Percentiles rank a stretch among this genome's conserved stretches.
Evolutionary conservation across 352 stramenopile genomes (phyloP).

Genomic region (Globisporangium camurandrum): DNA sequence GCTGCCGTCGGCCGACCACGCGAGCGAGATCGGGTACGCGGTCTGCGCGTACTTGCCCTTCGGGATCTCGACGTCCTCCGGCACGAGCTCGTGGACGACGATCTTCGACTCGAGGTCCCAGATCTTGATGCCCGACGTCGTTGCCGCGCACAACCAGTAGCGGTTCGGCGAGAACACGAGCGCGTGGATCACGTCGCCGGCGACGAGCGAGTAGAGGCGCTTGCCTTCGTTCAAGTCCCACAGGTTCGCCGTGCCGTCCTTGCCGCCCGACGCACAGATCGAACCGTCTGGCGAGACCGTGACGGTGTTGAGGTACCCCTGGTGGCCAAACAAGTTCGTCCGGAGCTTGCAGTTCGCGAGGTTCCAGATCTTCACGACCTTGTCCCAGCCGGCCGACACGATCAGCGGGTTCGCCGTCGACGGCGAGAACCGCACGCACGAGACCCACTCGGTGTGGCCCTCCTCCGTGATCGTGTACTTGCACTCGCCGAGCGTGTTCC

Average conservation of each 20-base stretch:
- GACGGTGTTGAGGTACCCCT: slow-evolving; percentile 99
- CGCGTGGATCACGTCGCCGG: slow-evolving; percentile 94
- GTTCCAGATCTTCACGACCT: slow-evolving; percentile 99
- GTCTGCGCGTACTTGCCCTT: slow-evolving; percentile 92
- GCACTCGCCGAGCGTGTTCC: slow-evolving; percentile 99
- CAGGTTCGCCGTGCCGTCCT: slow-evolving; percentile 99
- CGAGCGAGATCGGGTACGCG: slow-evolving; percentile 96
- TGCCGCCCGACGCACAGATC: slow-evolving; percentile 98
- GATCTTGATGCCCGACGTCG: slow-evolving; percentile 99
- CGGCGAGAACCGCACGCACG: slow-evolving; percentile 98
- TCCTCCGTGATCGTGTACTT: slow-evolving; percentile 99
- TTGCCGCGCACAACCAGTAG: slow-evolving; percentile 99
- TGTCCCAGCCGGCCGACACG: slow-evolving; percentile 99
- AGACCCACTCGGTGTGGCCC: slow-evolving; percentile 99
- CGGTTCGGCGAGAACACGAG: slow-evolving; percentile 99
- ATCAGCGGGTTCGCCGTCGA: slow-evolving; percentile 95
- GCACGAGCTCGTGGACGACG: slow-evolving; percentile 95
- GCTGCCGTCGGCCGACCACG: slow-evolving; percentile 97
- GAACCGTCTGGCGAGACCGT: slow-evolving; percentile 99
- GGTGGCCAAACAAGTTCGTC: slow-evolving; percentile 98
- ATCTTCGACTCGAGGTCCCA: slow-evolving; percentile 99
- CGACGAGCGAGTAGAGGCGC: slow-evolving; percentile 98
- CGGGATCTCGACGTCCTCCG: slow-evolving; percentile 81
- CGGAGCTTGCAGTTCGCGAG: slow-evolving; percentile 98
- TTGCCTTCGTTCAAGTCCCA: slow-evolving; percentile 99